phyloP scores from a whole-genome alignment of 345 rosid genomes.

The Syzygium jambos region DNA sequence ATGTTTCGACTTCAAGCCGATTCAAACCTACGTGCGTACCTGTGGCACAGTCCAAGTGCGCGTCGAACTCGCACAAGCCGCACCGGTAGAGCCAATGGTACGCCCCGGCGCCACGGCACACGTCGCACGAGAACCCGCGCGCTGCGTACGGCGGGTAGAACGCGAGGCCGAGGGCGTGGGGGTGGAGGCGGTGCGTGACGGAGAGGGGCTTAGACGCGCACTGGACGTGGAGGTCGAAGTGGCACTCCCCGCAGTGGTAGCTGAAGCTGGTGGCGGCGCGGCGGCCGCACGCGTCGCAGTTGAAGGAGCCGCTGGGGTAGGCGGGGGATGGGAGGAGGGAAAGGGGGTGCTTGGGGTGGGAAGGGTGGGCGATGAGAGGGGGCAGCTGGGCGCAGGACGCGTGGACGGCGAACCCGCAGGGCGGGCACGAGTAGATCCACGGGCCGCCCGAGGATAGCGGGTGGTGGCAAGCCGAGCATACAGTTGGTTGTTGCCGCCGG shows the following conservation, averaged over 20 bases:
- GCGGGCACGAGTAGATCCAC: conserved; percentile 40
- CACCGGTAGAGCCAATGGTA: conserved; percentile 64
- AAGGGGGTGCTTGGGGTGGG: conserved; percentile 42
- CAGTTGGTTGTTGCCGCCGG: neutral
- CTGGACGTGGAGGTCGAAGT: conserved; percentile 35
- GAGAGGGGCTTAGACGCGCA: conserved; percentile 47
- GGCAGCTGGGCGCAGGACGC: conserved; percentile 46
- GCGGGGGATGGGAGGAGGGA: conserved; percentile 34
- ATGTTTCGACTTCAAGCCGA: neutral
- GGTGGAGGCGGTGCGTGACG: conserved; percentile 23
- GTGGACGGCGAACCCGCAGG: conserved; percentile 49
- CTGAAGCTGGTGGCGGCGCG: conserved; percentile 33
- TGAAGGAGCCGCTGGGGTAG: conserved; percentile 35
- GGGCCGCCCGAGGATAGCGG: neutral
- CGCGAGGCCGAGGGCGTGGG: conserved; percentile 32
- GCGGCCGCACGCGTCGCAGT: conserved; percentile 47
- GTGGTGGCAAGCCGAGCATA: conserved; percentile 1
- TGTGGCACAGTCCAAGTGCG: conserved; percentile 40
- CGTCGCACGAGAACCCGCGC: conserved; percentile 47
- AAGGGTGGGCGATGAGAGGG: conserved; percentile 40
- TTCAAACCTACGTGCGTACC: neutral
- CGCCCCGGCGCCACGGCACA: conserved; percentile 32
- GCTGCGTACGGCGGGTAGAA: conserved; percentile 37
- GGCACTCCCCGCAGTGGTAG: conserved; percentile 44
- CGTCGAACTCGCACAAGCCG: conserved; percentile 39